phyloP scores from a whole-genome alignment of 2,329 filamentous ascomycete genomes.

The Thelonectria blattea region DNA sequence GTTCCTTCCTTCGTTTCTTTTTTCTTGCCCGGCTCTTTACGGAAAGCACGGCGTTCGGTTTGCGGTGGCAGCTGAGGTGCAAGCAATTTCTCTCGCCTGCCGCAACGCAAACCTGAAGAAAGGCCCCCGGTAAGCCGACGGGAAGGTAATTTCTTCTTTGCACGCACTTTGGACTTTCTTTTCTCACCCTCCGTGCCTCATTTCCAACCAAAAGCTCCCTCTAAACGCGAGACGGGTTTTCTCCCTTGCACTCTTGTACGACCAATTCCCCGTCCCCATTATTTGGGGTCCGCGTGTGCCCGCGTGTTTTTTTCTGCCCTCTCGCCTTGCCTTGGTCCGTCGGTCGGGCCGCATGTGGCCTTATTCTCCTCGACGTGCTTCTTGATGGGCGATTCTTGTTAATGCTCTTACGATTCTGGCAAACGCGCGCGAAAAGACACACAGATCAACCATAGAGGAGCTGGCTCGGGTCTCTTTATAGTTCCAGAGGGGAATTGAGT shows the following conservation, averaged over 20 bases:
- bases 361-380: not conserved
- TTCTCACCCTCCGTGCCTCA: not conserved
- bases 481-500: not conserved
- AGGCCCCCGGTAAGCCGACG: not conserved
- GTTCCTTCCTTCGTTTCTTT: not conserved
- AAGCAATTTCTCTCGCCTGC: not conserved
- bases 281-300: not conserved
- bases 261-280: not conserved
- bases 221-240: not conserved
- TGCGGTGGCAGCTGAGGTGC: not conserved
- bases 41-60: not conserved
- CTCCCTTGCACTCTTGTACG: not conserved
- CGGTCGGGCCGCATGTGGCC: slow-evolving; percentile 2
- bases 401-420: slow-evolving; percentile 5
- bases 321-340: not conserved
- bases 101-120: not conserved
- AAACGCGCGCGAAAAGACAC: not conserved
- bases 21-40: not conserved
- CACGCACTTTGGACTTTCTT: not conserved
- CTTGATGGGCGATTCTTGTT: not conserved
- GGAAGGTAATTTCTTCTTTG: not conserved
- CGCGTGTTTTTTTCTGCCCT: slow-evolving; percentile 3
- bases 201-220: slow-evolving; percentile 4
- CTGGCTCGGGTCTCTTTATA: not conserved
- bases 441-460: not conserved